A percentile compares a stretch with the other conserved stretches of the same genome.
Conservation (phyloP, 2,329 filamentous ascomycete species). For the Gremmenia infestans region DNA sequence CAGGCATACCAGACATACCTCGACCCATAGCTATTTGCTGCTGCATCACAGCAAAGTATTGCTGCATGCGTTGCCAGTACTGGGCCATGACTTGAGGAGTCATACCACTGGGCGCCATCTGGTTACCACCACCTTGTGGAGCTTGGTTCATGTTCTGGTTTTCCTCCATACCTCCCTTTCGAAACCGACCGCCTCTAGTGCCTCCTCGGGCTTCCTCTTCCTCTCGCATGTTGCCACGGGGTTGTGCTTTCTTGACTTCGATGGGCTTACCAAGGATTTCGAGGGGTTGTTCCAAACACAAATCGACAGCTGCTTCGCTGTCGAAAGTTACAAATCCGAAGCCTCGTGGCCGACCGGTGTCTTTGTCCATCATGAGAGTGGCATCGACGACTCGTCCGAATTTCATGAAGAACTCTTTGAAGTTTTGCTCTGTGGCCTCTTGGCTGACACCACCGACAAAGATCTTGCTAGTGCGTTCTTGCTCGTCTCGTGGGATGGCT, state of each 20-base stretch:
- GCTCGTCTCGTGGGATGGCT: conserved; percentile 93
- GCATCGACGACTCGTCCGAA: conserved; percentile 96
- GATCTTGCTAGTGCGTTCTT: conserved; percentile 97
- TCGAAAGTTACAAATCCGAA: conserved; percentile 99
- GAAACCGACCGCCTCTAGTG: conserved; percentile 51
- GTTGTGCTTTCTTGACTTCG: conserved; percentile 97
- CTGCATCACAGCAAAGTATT: conserved; percentile 94
- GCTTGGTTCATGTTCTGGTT: conserved; percentile 37
- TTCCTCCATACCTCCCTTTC: conserved; percentile 47
- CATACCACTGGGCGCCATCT: conserved; percentile 58
- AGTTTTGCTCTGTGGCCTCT: conserved; percentile 93
- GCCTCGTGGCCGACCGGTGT: conserved; percentile 91
- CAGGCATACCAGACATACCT: conserved; percentile 61
- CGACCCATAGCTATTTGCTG: conserved; percentile 76
- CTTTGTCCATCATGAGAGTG: conserved; percentile 99
- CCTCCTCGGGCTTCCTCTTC: conserved; percentile 65
- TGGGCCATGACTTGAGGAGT: conserved; percentile 97
- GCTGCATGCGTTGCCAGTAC: conserved; percentile 98
- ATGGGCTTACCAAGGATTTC: conserved; percentile 95
- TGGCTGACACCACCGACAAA: conserved; percentile 97
- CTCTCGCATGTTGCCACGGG: conserved; percentile 87
- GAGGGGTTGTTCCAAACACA: conserved; percentile 76
- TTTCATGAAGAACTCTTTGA: conserved; percentile 93
- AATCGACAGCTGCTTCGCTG: conserved; percentile 89
- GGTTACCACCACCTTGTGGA: conserved; percentile 28